Evolutionary conservation across 805 yeast genomes (phyloP).

Genomic region (Blastobotrys muscicola): DNA sequence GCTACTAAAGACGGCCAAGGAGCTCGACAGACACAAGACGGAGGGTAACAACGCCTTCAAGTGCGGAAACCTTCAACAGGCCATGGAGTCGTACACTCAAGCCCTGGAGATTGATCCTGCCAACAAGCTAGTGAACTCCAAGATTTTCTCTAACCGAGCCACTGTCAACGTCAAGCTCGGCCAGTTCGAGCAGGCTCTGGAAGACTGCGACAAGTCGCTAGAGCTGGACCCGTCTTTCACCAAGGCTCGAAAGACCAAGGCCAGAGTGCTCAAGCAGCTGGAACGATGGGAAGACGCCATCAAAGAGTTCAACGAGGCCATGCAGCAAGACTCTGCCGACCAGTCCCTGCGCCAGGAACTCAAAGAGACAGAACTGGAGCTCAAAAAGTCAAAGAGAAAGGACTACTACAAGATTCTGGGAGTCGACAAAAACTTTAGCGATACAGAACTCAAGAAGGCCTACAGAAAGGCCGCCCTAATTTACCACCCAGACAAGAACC

Average conservation of each 20-base stretch:
- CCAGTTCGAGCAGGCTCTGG: constrained; percentile 66
- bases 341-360: constrained; percentile 28
- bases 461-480: constrained; percentile 63
- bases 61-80: constrained; percentile 50
- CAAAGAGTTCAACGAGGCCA: constrained; percentile 27
- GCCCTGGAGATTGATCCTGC: constrained; percentile 60
- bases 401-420: constrained; percentile 56
- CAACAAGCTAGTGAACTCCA: constrained; percentile 39
- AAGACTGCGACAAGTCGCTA: constrained; percentile 64
- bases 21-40: constrained; percentile 26
- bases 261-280: constrained; percentile 31
- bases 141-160: constrained; percentile 75
- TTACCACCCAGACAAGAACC: constrained; percentile 78
- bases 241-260: constrained; percentile 43
- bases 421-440: constrained; percentile 41
- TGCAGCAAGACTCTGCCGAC: constrained; percentile 32
- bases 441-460: constrained; percentile 58
- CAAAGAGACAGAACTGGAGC: constrained; percentile 33
- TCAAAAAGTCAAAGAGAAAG: constrained; percentile 32
- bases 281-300: constrained; percentile 33
- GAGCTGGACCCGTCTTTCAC: constrained; percentile 56
- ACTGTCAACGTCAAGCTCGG: constrained; percentile 75
- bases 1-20: constrained; percentile 24
- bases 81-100: constrained; percentile 58
- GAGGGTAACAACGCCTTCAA: constrained; percentile 70